Evolutionary conservation across 768 basidiomycete species (phyloP).

Genomic region (Tremella fuciformis): DNA sequence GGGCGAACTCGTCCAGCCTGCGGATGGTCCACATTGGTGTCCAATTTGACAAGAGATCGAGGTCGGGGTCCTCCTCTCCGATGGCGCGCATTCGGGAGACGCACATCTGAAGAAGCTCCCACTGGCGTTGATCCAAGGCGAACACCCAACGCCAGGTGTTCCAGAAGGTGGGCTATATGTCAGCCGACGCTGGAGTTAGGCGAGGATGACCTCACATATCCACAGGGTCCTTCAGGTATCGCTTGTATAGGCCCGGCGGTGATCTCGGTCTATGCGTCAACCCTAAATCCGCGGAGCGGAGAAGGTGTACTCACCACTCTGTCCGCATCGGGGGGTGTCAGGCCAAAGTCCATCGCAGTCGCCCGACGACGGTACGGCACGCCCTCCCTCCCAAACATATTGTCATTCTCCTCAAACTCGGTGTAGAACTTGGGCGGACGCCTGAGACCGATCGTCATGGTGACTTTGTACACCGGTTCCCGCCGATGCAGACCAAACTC

Average conservation of each 20-base stretch:
- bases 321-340: conserved; percentile 1
- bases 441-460: conserved; percentile 38
- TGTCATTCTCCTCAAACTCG: conserved; percentile 27
- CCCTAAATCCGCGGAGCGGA: neutral
- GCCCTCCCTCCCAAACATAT: conserved; percentile 9
- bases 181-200: neutral
- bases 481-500: neutral
- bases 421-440: conserved; percentile 44
- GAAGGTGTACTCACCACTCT: conserved; percentile 17
- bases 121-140: conserved; percentile 10
- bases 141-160: conserved; percentile 43
- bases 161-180: conserved; percentile 40
- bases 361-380: conserved; percentile 29
- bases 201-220: conserved; percentile 29
- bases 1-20: conserved; percentile 12
- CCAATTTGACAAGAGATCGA: conserved; percentile 26
- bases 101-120: conserved; percentile 16
- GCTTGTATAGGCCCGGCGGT: conserved; percentile 36
- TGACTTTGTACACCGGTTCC: conserved; percentile 18
- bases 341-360: conserved; percentile 44
- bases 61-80: conserved; percentile 32
- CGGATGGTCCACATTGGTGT: conserved; percentile 11
- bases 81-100: conserved; percentile 24
- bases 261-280: conserved; percentile 30
- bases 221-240: conserved; percentile 42